Percentiles rank a stretch among this genome's conserved stretches.
Conservation (phyloP, 176 grass and related monocot species). For the Pharus latifolius region DNA sequence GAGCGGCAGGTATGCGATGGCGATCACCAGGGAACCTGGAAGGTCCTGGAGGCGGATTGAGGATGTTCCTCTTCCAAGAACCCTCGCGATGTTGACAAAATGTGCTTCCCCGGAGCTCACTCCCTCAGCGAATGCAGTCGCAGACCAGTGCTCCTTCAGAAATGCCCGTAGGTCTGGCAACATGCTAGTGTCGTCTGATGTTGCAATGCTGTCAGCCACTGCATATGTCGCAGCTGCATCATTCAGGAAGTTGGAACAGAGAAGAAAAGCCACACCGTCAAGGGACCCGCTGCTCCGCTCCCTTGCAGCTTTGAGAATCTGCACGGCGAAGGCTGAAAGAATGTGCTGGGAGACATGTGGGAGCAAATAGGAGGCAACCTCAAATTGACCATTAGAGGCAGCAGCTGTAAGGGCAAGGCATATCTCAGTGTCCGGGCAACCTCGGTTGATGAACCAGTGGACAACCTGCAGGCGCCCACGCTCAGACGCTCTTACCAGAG, state of each 20-base stretch:
- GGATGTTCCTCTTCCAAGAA: conserved; percentile 44
- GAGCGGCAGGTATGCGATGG: conserved; percentile 52
- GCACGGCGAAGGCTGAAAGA: conserved; percentile 40
- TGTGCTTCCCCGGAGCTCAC: conserved; percentile 34
- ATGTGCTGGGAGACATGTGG: conserved; percentile 49
- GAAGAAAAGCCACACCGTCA: conserved; percentile 69
- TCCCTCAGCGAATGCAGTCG: conserved; percentile 37
- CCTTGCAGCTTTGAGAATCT: conserved; percentile 63
- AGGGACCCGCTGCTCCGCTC: conserved; percentile 53
- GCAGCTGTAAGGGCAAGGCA: conserved; percentile 73
- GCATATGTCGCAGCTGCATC: conserved; percentile 56
- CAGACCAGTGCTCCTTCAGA: conserved; percentile 69
- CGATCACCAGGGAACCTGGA: conserved; percentile 36
- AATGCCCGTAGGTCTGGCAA: conserved; percentile 43
- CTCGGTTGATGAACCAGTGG: conserved; percentile 59
- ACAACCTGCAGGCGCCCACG: conserved; percentile 64
- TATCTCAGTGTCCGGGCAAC: conserved; percentile 62
- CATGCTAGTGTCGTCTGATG: conserved; percentile 9
- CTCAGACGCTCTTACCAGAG: conserved; percentile 68
- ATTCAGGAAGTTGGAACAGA: conserved; percentile 54
- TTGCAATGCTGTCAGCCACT: conserved; percentile 46
- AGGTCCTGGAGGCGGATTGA: conserved; percentile 45
- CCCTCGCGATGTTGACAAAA: conserved; percentile 56
- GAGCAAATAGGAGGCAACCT: conserved; percentile 48
- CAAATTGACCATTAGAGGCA: conserved; percentile 44